These are phyloP conservation scores for Cornus kousa DNA, from an alignment of 148 eudicot species.

Conservation along the genomic window DNA sequence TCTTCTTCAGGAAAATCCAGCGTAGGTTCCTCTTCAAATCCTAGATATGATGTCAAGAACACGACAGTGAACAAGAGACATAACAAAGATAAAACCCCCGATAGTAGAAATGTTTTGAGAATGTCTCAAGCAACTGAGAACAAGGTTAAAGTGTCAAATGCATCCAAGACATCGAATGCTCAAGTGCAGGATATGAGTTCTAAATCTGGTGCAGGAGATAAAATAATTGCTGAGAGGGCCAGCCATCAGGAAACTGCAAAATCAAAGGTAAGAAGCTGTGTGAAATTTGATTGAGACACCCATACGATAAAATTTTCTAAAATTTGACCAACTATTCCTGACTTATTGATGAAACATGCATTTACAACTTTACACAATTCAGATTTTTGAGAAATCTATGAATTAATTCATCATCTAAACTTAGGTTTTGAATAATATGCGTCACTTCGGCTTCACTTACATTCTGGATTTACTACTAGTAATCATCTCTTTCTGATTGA, in stretches of 20 bases:
- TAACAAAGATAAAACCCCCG: conserved; percentile 26
- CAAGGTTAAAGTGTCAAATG: conserved; percentile 16
- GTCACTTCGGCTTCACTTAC: not conserved
- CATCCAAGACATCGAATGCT: conserved; percentile 19
- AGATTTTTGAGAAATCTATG: not conserved
- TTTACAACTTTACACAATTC: not conserved
- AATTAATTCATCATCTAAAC: not conserved
- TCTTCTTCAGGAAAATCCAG: conserved; percentile 63
- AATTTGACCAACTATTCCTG: not conserved
- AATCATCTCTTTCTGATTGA: not conserved
- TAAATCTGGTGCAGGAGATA: not conserved
- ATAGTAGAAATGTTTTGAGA: conserved; percentile 23
- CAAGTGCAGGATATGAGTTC: conserved; percentile 5
- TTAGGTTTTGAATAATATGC: not conserved
- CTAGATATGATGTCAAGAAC: conserved; percentile 22
- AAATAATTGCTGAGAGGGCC: conserved; percentile 15
- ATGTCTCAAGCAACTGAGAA: conserved; percentile 12
- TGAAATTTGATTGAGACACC: not conserved
- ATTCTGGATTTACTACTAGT: not conserved
- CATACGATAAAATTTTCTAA: not conserved
- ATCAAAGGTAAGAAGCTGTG: conserved; percentile 43
- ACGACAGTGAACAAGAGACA: conserved; percentile 8
- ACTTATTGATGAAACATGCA: not conserved
- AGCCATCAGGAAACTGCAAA: conserved; percentile 20
- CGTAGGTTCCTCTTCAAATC: conserved; percentile 48